Conservation (phyloP, 495 filamentous ascomycete species). For the Xanthoparmelia taractica region DNA sequence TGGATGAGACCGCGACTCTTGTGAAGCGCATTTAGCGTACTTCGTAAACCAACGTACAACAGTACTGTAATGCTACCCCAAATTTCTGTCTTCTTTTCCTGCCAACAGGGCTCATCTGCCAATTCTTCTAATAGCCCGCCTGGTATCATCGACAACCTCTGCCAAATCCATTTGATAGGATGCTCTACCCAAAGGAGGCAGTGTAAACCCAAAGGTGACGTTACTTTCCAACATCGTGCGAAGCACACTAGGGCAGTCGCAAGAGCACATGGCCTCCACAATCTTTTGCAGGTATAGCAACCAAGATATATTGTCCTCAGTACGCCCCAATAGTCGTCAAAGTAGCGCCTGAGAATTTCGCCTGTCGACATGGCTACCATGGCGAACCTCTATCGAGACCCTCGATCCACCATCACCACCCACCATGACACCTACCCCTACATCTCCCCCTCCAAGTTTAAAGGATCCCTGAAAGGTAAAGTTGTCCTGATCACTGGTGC, state of each 20-base stretch:
- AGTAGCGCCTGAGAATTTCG: not conserved
- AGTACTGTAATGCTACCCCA: no score
- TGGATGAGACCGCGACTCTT: no score
- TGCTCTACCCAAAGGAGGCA: not conserved
- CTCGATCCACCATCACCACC: conserved; percentile 3
- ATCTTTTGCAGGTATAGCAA: not conserved
- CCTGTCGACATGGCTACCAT: conserved; percentile 11
- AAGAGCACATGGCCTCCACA: not conserved
- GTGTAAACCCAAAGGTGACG: not conserved
- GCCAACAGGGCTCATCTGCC: no score
- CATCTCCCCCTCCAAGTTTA: conserved; percentile 27
- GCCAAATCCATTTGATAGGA: not conserved
- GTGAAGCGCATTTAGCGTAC: no score
- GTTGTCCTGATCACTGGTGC: conserved; percentile 67
- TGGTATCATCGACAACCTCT: not conserved
- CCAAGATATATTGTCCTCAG: not conserved
- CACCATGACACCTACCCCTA: conserved; percentile 23
- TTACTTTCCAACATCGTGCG: not conserved
- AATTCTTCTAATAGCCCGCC: not conserved
- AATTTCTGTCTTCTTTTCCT: no score
- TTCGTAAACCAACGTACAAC: no score
- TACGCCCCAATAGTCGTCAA: not conserved
- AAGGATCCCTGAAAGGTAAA: conserved; percentile 50
- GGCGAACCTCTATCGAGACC: conserved; percentile 9
- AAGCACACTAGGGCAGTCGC: not conserved